Conservation (phyloP, 2,329 filamentous ascomycete genomes). For the Alternaria sp. region DNA sequence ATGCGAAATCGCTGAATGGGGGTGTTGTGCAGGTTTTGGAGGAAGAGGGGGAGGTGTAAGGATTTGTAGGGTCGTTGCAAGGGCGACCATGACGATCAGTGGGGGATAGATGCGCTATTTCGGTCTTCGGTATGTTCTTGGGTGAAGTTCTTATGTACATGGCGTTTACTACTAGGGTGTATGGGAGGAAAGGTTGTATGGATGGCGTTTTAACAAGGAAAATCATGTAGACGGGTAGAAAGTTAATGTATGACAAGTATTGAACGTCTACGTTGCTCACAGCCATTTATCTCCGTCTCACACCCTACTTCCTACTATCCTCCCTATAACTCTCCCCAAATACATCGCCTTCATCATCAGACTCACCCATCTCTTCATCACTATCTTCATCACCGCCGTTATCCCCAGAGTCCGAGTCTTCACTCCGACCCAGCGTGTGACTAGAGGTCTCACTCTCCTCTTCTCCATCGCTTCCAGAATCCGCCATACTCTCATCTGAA, state of each 20-base stretch:
- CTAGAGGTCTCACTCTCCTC: neutral
- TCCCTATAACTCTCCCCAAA: neutral
- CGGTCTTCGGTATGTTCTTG: neutral
- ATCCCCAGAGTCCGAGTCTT: neutral
- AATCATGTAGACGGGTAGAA: neutral
- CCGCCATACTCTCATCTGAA: neutral
- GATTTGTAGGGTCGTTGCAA: neutral
- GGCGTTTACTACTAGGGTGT: too few species aligned
- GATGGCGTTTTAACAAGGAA: neutral
- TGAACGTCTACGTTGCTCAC: too few species aligned
- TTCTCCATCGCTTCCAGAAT: neutral
- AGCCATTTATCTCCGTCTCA: too few species aligned
- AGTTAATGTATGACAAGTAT: neutral
- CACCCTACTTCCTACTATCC: neutral
- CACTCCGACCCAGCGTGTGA: neutral
- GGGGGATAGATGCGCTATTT: neutral
- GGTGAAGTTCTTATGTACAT: too few species aligned
- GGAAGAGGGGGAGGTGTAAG: neutral
- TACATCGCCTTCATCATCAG: neutral
- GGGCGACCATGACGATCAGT: neutral
- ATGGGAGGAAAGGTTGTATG: too few species aligned
- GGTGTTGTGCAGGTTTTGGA: neutral
- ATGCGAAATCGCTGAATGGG: neutral
- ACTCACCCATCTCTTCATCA: neutral
- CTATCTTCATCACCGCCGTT: neutral